Conservation (phyloP, 768 basidiomycete species). For the Tulasnella sp. region DNA sequence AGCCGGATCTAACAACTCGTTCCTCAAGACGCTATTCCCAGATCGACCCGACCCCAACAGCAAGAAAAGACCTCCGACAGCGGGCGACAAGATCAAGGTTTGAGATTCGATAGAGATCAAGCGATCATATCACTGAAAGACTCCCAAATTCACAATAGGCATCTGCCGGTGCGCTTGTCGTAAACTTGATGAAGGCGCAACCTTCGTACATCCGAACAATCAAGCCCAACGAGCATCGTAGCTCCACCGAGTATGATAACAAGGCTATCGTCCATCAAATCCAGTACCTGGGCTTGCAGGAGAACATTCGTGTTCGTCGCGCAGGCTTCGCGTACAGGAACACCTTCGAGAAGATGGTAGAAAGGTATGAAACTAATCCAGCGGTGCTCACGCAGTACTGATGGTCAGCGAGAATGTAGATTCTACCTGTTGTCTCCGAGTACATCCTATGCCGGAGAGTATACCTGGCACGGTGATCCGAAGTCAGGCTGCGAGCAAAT, state of each 20-base stretch:
- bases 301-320: conserved; percentile 94
- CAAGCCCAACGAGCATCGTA: conserved; percentile 97
- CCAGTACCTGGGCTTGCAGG: conserved; percentile 96
- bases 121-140: background rate
- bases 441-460: conserved; percentile 97
- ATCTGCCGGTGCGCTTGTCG: conserved; percentile 93
- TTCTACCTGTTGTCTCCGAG: conserved; percentile 93
- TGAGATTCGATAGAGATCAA: conserved; percentile 9
- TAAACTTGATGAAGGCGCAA: conserved; percentile 94
- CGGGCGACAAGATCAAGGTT: conserved; percentile 95
- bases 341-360: conserved; percentile 98
- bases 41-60: conserved; percentile 92
- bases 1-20: conserved; percentile 65
- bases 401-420: too few relatives aligned
- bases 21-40: conserved; percentile 82
- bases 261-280: conserved; percentile 98
- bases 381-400: too few relatives aligned
- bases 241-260: conserved; percentile 78
- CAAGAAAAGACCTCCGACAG: conserved; percentile 97
- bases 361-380: conserved; percentile 55
- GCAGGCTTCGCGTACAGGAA: conserved; percentile 98
- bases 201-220: conserved; percentile 99
- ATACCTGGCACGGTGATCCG: conserved; percentile 87
- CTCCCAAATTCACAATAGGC: conserved; percentile 34
- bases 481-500: conserved; percentile 89